Percentiles rank a stretch among this genome's conserved stretches.
Conservation (phyloP, 805 yeast genomes). For the Yamadazyma ubonensis region DNA sequence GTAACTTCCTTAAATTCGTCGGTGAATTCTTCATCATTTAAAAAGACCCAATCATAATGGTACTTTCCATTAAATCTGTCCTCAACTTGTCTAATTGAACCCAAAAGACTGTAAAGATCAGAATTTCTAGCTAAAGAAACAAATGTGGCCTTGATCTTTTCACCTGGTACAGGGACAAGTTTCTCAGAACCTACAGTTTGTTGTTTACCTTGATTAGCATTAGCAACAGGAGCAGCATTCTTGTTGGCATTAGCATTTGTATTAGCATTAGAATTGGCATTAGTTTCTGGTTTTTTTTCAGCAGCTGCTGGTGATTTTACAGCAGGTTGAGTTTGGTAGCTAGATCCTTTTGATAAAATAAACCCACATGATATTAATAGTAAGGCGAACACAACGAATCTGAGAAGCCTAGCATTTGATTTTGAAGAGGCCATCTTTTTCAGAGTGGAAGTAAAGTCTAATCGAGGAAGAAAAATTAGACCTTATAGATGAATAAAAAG, state of each 20-base stretch:
- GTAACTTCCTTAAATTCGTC: conserved; percentile 78
- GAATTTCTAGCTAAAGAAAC: conserved; percentile 75
- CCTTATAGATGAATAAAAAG: background rate
- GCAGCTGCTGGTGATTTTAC: background rate
- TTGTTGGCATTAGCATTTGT: background rate
- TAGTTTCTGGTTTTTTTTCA: background rate
- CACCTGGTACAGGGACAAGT: conserved; percentile 34
- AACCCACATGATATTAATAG: conserved; percentile 36
- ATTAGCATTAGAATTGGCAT: background rate
- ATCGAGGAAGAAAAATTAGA: background rate
- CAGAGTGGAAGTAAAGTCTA: no score
- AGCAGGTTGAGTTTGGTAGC: conserved; percentile 19
- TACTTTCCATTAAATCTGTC: conserved; percentile 82
- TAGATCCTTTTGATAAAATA: conserved; percentile 37
- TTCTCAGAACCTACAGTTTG: conserved; percentile 15
- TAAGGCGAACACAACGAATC: conserved; percentile 39
- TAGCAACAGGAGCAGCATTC: conserved; percentile 3
- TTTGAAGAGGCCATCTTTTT: conserved; percentile 16
- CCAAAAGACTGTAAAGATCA: conserved; percentile 60
- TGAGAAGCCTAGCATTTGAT: conserved; percentile 38
- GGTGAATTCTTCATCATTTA: conserved; percentile 82
- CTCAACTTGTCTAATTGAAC: conserved; percentile 74
- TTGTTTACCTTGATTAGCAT: conserved; percentile 23
- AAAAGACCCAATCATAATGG: conserved; percentile 92
- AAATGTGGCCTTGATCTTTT: conserved; percentile 70